phyloP scores from a whole-genome alignment of 2,329 filamentous ascomycete genomes.

The Amauroascus verrucosus region DNA sequence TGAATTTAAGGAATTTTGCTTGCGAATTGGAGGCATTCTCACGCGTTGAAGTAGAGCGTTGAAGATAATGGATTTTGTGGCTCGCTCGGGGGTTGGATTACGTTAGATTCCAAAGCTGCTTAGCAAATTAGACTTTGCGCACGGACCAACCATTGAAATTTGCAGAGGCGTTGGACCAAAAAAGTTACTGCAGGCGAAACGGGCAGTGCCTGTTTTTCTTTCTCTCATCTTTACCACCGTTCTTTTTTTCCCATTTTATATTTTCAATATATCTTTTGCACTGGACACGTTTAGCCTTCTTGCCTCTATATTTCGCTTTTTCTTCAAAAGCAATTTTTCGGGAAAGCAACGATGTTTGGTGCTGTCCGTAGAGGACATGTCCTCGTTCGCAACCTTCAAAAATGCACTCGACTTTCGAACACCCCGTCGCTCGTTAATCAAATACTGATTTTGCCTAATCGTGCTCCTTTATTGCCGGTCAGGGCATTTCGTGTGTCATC shows the following conservation, averaged over 20 bases:
- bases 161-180: background rate
- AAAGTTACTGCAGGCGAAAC: background rate
- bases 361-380: constrained; percentile 31
- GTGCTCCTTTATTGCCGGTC: constrained; percentile 15
- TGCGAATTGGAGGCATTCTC: too few species aligned
- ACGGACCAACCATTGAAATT: background rate
- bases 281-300: background rate
- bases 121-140: too few species aligned
- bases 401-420: constrained; percentile 24
- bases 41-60: background rate
- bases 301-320: background rate
- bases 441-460: constrained; percentile 21
- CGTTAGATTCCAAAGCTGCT: too few species aligned
- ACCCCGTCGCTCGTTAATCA: constrained; percentile 20
- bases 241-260: background rate
- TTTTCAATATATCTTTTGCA: background rate
- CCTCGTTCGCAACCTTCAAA: constrained; percentile 30
- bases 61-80: too few species aligned
- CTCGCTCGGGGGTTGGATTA: too few species aligned
- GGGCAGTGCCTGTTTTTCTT: constrained; percentile 1
- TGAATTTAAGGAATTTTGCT: too few species aligned
- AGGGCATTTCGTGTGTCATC: constrained; percentile 27
- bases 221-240: background rate
- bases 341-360: constrained; percentile 26
- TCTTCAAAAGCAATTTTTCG: background rate